A percentile compares a stretch with the other conserved stretches of the same genome.
Conservation (phyloP, 2,329 filamentous ascomycete genomes). For the Alternaria triticimaculans region DNA sequence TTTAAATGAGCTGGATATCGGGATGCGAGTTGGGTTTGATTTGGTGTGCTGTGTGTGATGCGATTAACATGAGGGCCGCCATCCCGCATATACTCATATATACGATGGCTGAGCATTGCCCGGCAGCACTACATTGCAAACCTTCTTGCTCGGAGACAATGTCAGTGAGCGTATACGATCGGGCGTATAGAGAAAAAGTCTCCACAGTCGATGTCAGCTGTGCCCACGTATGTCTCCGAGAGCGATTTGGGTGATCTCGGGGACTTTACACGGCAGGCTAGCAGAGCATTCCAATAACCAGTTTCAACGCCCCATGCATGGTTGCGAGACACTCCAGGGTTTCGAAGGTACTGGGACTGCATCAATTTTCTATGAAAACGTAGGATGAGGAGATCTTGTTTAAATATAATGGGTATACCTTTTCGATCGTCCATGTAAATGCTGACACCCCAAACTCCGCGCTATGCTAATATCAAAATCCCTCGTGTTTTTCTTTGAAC, state of each 20-base stretch:
- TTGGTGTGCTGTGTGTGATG: background rate
- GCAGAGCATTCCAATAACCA: background rate
- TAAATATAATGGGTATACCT: background rate
- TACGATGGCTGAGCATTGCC: background rate
- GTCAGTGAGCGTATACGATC: background rate
- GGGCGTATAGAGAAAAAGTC: background rate
- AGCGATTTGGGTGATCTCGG: background rate
- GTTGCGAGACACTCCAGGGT: background rate
- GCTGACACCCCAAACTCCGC: constrained; percentile 1
- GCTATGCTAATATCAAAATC: background rate
- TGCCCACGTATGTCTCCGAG: background rate
- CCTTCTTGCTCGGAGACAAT: background rate
- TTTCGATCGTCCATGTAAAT: background rate
- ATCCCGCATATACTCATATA: background rate
- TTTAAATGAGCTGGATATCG: background rate
- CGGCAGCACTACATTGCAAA: background rate
- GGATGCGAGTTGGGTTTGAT: too few relatives aligned
- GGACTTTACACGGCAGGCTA: background rate
- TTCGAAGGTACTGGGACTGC: background rate
- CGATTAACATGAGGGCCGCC: background rate
- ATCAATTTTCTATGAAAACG: too few relatives aligned
- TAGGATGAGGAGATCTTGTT: too few relatives aligned
- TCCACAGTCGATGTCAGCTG: background rate
- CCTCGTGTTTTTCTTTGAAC: background rate
- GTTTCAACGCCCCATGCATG: background rate